Evolutionary conservation across 202 grass and related monocot species (phyloP), one percentile per base, ranked within the genome.

Genomic region (Hordeum pubiflorum): DNA sequence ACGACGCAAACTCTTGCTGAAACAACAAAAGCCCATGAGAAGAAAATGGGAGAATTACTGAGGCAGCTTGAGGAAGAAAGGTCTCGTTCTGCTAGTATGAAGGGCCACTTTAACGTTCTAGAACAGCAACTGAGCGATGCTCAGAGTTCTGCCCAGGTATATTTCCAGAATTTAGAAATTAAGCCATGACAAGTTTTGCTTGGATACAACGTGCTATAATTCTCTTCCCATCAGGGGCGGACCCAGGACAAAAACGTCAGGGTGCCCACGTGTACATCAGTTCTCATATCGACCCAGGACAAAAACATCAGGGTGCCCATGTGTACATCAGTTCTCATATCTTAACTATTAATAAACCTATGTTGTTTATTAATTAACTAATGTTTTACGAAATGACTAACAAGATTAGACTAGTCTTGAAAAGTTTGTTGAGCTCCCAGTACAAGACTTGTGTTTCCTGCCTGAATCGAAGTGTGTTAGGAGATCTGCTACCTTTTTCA

Each of bases 31-130:
- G 80, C 85, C 34, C 78, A 97, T 62, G 90, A 94, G 63, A 81
- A 86, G 58, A 87, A 90, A 78, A 89, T 93, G 68, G 81, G 46
- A 79, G 84, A 91, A 75, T 83, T 93, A 50, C 58, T 72, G 41
- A 86, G 44, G 63, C 58, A 91, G 75, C 79, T 94, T 79, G 90
- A 94, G 85, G 74, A 94, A 81, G 92, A 97, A 85, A 87, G 76
- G 62, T 83, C 68, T 58, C 32, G 17, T 34, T 83, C 75, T 67
- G 58, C 86, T 72, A 82, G 63, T 76, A 80, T 94, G 74, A 84
- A 93, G 74, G 43, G 79, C 36, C 77, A 77, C 67, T 79, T 91
- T 75, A 67, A 75, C 29, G 26, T 67, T 58, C 78, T 92, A 72
- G 57, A 69, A 48, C 77, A 86, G 50, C 79, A 91, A 84, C 57